phyloP scores from a whole-genome alignment of 805 yeast genomes.

The Geotrichum ghanense region DNA sequence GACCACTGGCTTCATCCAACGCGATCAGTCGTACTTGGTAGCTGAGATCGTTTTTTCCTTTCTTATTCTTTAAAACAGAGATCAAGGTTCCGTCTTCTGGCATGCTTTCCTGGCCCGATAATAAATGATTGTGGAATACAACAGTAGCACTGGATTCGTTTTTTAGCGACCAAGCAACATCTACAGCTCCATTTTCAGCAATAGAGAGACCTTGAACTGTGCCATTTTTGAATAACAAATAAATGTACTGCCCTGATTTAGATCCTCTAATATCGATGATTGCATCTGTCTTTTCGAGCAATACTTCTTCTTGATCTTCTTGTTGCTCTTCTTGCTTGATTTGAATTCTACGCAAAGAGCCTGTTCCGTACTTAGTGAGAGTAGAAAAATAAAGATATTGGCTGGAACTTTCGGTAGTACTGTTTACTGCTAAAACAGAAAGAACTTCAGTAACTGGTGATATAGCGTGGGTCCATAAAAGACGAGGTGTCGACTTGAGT shows the following conservation, averaged over 20 bases:
- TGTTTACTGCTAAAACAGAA: neutral
- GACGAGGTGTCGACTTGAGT: neutral
- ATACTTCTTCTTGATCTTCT: neutral
- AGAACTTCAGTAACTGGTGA: neutral
- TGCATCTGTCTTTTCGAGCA: neutral
- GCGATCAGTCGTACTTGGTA: slow-evolving; percentile 13
- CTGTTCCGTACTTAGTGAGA: neutral
- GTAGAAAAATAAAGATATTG: neutral
- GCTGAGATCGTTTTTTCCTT: slow-evolving; percentile 8
- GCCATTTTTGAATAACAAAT: neutral
- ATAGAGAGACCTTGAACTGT: neutral
- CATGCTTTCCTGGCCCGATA: slow-evolving; percentile 2
- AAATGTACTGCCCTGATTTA: neutral
- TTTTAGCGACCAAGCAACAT: neutral
- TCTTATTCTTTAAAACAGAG: slow-evolving; percentile 10
- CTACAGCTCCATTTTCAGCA: neutral
- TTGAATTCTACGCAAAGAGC: neutral
- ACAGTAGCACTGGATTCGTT: slow-evolving; percentile 2
- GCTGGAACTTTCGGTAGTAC: neutral
- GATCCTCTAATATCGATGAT: neutral
- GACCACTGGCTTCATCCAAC: slow-evolving; percentile 7
- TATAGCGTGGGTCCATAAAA: slow-evolving; percentile 1
- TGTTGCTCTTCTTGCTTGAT: neutral
- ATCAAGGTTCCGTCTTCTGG: slow-evolving; percentile 9
- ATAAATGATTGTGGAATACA: slow-evolving; percentile 4